These are phyloP conservation scores for Saccharomyces uvarum DNA, from an alignment of 1,139 yeast genomes.

Conservation along the genomic window DNA sequence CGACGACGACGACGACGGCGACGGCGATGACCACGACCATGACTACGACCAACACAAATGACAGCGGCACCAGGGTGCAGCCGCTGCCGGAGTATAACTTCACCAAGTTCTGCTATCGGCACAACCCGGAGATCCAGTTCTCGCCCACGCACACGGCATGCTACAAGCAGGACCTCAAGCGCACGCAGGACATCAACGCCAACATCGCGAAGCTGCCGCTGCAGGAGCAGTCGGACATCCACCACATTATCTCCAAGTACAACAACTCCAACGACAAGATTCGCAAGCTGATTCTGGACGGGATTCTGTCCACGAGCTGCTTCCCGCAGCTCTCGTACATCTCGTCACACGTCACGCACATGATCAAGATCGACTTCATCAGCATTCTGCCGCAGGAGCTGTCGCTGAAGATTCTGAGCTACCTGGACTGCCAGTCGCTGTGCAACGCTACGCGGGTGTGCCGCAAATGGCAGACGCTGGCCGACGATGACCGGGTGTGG, in stretches of 20 bases:
- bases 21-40: neutral
- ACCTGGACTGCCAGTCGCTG: constrained; percentile 81
- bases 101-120: constrained; percentile 72
- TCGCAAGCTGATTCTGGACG: constrained; percentile 68
- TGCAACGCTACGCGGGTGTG: constrained; percentile 93
- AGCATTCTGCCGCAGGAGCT: constrained; percentile 80
- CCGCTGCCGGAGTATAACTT: constrained; percentile 26
- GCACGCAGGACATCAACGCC: constrained; percentile 50
- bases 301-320: constrained; percentile 82
- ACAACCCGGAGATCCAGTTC: constrained; percentile 60
- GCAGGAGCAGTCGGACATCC: constrained; percentile 78
- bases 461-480: constrained; percentile 73
- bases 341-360: constrained; percentile 66
- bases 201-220: constrained; percentile 63
- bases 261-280: constrained; percentile 36
- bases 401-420: constrained; percentile 75
- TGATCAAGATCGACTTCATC: constrained; percentile 83
- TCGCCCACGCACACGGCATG: constrained; percentile 34
- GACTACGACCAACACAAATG: neutral
- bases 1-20: constrained; percentile 3
- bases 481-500: constrained; percentile 97
- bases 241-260: constrained; percentile 38
- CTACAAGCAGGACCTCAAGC: constrained; percentile 49
- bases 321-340: constrained; percentile 86
- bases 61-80: neutral